Percentiles rank a stretch among this genome's conserved stretches.
Evolutionary conservation across 106 monocot genomes (phyloP).

Genomic region (Apostasia ramifera): DNA sequence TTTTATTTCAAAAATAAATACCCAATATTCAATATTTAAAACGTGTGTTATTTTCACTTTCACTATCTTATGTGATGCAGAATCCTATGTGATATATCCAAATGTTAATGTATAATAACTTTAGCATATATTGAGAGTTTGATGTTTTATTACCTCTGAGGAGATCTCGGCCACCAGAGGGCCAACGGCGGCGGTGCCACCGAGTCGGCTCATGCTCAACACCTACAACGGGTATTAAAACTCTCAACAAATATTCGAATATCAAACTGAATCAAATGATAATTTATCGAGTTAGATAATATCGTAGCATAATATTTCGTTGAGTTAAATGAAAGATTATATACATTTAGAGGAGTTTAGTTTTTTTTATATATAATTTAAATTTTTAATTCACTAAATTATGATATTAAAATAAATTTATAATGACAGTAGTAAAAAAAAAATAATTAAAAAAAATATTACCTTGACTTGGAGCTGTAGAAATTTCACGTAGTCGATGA

Average conservation of each 20-base stretch:
- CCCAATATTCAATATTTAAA: too few relatives aligned
- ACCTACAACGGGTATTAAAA: constrained; percentile 10
- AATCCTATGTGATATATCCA: not conserved
- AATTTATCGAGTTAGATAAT: too few relatives aligned
- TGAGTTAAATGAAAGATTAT: too few relatives aligned
- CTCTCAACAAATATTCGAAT: too few relatives aligned
- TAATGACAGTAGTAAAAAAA: not conserved
- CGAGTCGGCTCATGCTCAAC: constrained; percentile 34
- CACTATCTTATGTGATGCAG: not conserved
- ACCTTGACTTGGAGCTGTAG: constrained; percentile 63
- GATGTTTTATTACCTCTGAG: constrained; percentile 17
- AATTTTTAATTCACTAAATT: too few relatives aligned
- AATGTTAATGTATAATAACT: not conserved
- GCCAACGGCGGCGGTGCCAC: constrained; percentile 34
- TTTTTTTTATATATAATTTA: too few relatives aligned
- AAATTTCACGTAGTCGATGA: constrained; percentile 62
- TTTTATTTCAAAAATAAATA: too few relatives aligned
- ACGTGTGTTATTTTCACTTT: too few relatives aligned
- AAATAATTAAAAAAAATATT: constrained; percentile 3
- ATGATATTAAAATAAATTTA: too few relatives aligned
- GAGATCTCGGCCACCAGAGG: constrained; percentile 33
- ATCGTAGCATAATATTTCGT: too few relatives aligned
- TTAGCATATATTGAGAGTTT: not conserved
- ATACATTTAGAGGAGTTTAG: too few relatives aligned
- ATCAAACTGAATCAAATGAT: too few relatives aligned